phyloP scores from a whole-genome alignment of 208 protist genomes.

The Trypanosoma scelopori region DNA sequence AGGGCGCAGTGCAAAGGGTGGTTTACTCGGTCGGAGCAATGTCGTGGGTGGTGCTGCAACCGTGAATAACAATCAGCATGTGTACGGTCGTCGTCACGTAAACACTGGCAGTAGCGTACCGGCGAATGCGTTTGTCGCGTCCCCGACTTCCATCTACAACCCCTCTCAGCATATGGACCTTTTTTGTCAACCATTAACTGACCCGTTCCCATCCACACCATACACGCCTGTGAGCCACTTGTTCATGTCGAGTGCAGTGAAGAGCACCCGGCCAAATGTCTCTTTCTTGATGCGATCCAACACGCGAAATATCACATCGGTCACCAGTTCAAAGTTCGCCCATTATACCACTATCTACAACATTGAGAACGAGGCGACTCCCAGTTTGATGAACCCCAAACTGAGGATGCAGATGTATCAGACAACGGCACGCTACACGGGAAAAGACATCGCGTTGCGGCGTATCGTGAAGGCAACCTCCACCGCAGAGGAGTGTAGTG shows the following conservation, averaged over 20 bases:
- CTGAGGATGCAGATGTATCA: constrained; percentile 75
- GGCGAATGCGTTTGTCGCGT: constrained; percentile 23
- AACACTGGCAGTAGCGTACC: constrained; percentile 12
- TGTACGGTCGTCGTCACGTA: constrained; percentile 26
- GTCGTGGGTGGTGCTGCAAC: constrained; percentile 8
- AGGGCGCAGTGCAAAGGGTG: constrained; percentile 18
- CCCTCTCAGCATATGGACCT: constrained; percentile 62
- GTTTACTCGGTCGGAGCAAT: constrained; percentile 21
- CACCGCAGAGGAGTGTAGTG: constrained; percentile 47
- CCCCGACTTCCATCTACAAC: constrained; percentile 49
- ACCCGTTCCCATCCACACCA: constrained; percentile 80
- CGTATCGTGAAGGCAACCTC: constrained; percentile 62
- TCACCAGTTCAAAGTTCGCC: constrained; percentile 83
- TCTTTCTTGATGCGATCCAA: constrained; percentile 73
- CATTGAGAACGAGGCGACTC: constrained; percentile 62
- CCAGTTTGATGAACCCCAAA: constrained; percentile 61
- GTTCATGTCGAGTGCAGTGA: constrained; percentile 72
- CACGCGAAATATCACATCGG: constrained; percentile 53
- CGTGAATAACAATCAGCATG: constrained; percentile 17
- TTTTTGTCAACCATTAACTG: constrained; percentile 53
- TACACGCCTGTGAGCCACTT: constrained; percentile 74
- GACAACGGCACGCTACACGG: constrained; percentile 67
- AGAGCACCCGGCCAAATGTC: constrained; percentile 49
- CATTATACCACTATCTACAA: constrained; percentile 90
- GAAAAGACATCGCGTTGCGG: constrained; percentile 76